These are phyloP conservation scores for Aspergillus sparsus DNA, from an alignment of 495 filamentous ascomycete genomes.

Conservation along the genomic window DNA sequence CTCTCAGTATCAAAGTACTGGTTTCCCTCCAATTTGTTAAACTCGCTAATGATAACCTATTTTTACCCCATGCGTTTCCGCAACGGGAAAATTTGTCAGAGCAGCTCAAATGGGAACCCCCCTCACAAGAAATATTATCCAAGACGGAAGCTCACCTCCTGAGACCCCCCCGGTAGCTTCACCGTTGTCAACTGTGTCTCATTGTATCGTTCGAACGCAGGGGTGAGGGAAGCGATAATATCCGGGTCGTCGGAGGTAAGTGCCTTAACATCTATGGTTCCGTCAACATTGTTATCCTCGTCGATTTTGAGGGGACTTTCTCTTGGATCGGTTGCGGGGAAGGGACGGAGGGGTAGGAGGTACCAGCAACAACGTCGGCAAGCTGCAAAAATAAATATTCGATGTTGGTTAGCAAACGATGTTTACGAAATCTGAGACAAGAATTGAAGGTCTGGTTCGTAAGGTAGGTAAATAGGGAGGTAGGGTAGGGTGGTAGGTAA, in stretches of 20 bases:
- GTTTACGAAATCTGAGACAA: background rate
- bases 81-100: background rate
- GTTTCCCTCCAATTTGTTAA: constrained; percentile 75
- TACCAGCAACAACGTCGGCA: constrained; percentile 87
- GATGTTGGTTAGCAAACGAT: background rate
- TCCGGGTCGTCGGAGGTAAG: constrained; percentile 71
- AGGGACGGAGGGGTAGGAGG: constrained; percentile 14
- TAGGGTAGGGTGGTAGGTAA: background rate
- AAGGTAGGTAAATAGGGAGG: too few species aligned
- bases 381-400: constrained; percentile 56
- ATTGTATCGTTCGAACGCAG: constrained; percentile 93
- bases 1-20: constrained; percentile 89
- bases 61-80: too few species aligned
- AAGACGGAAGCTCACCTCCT: constrained; percentile 54
- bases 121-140: background rate
- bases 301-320: background rate
- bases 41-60: constrained; percentile 82
- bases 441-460: background rate
- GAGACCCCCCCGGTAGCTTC: constrained; percentile 83
- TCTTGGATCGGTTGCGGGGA: constrained; percentile 5
- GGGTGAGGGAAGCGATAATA: constrained; percentile 67
- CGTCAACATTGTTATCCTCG: too few species aligned
- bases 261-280: constrained; percentile 76
- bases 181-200: constrained; percentile 87
- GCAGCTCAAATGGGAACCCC: background rate